Evolutionary conservation across 805 yeast species (phyloP).

Genomic region (Candida railenensis): DNA sequence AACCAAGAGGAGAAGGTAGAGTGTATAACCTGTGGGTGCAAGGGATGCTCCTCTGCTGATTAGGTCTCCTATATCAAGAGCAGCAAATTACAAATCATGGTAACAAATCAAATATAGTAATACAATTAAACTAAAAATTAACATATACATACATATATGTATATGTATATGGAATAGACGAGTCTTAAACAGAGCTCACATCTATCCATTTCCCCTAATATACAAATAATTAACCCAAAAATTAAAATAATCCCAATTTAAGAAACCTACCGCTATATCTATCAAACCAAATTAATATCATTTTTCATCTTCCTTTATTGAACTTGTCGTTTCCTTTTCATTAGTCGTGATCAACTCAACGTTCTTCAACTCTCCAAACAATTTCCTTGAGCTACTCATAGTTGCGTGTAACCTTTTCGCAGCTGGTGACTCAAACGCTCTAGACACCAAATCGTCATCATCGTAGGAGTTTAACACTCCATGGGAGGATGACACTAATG

Average conservation of each 20-base stretch:
- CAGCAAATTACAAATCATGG: no score
- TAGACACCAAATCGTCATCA: slow-evolving; percentile 45
- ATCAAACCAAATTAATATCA: not conserved
- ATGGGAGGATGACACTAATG: slow-evolving; percentile 20
- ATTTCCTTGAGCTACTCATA: slow-evolving; percentile 11
- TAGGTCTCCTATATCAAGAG: slow-evolving; percentile 20
- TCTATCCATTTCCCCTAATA: not conserved
- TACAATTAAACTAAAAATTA: slow-evolving; percentile 2
- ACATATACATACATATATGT: slow-evolving; percentile 4
- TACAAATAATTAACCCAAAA: not conserved
- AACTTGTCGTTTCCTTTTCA: not conserved
- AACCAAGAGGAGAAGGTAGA: slow-evolving; percentile 33
- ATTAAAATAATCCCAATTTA: not conserved
- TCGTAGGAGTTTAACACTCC: slow-evolving; percentile 36
- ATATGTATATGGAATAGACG: slow-evolving; percentile 8
- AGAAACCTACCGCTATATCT: not conserved
- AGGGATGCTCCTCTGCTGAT: slow-evolving; percentile 79
- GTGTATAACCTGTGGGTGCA: slow-evolving; percentile 82
- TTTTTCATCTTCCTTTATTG: not conserved
- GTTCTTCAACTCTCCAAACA: slow-evolving; percentile 19
- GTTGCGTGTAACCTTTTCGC: slow-evolving; percentile 8
- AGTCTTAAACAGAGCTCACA: not conserved
- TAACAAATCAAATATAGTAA: not conserved
- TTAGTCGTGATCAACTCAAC: slow-evolving; percentile 8
- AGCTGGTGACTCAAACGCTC: slow-evolving; percentile 35